Evolutionary conservation across 2,329 filamentous ascomycete species (phyloP).

Genomic region (Stagonosporopsis vannaccii): DNA sequence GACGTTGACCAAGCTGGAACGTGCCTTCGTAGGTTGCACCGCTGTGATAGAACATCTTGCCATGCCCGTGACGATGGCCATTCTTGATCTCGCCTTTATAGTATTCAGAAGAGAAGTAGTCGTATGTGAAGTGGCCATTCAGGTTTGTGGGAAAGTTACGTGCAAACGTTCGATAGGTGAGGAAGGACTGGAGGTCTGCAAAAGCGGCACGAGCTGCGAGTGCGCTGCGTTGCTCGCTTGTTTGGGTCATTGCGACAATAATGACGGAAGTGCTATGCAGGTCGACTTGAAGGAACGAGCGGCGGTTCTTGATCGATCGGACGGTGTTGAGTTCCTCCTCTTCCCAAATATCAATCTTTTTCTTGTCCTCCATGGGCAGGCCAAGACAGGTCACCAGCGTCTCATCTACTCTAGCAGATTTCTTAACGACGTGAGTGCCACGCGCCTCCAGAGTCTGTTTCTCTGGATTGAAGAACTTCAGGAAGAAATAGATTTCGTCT

Average conservation of each 20-base stretch:
- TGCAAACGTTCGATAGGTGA: slow-evolving; percentile 50
- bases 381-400: slow-evolving; percentile 41
- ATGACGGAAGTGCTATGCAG: slow-evolving; percentile 45
- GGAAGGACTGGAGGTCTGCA: slow-evolving; percentile 51
- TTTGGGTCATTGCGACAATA: slow-evolving; percentile 38
- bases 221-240: slow-evolving; percentile 37
- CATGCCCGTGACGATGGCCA: slow-evolving; percentile 60
- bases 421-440: slow-evolving; percentile 43
- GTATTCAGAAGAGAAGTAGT: slow-evolving; percentile 63
- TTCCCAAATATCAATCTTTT: slow-evolving; percentile 60
- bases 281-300: slow-evolving; percentile 44
- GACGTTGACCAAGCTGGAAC: slow-evolving; percentile 61
- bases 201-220: slow-evolving; percentile 46
- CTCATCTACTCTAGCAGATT: slow-evolving; percentile 44
- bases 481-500: slow-evolving; percentile 51
- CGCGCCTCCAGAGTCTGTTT: slow-evolving; percentile 42
- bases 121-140: slow-evolving; percentile 58
- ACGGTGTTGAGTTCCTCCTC: slow-evolving; percentile 48
- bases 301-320: slow-evolving; percentile 38
- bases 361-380: slow-evolving; percentile 41
- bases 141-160: slow-evolving; percentile 54
- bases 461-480: slow-evolving; percentile 51
- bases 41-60: slow-evolving; percentile 61
- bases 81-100: slow-evolving; percentile 61
- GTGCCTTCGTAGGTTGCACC: slow-evolving; percentile 64